phyloP scores from a whole-genome alignment of 2,329 filamentous ascomycete genomes.

The Dryadomyces quercivorus region DNA sequence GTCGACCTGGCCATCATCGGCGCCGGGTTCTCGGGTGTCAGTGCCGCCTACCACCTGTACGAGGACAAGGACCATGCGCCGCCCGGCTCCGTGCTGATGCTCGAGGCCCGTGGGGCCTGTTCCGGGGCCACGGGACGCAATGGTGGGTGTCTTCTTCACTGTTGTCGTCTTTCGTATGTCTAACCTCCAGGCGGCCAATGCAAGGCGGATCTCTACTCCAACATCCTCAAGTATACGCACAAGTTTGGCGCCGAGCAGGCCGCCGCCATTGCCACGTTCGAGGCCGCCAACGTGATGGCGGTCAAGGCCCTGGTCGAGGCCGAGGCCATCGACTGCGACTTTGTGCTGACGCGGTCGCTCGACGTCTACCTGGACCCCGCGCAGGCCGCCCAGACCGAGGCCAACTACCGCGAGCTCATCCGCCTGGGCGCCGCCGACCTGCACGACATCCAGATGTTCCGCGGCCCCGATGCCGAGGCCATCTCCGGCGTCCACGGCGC shows the following conservation, averaged over 20 bases:
- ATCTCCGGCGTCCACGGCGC: slow-evolving; percentile 2
- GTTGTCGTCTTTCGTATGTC: too few relatives aligned
- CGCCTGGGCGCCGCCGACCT: background rate
- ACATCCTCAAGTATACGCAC: background rate
- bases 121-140: slow-evolving; percentile 67
- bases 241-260: background rate
- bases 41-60: slow-evolving; percentile 51
- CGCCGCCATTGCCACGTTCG: slow-evolving; percentile 9
- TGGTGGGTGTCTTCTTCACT: too few relatives aligned
- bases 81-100: slow-evolving; percentile 40
- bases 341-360: slow-evolving; percentile 7
- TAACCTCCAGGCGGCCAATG: slow-evolving; percentile 30
- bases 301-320: slow-evolving; percentile 7
- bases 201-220: slow-evolving; percentile 17
- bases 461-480: background rate
- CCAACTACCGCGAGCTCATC: background rate
- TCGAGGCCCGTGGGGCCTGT: slow-evolving; percentile 68
- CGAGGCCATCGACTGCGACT: slow-evolving; percentile 8
- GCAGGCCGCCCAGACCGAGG: background rate
- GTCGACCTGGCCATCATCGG: slow-evolving; percentile 62
- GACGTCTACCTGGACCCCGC: slow-evolving; percentile 24
- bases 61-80: slow-evolving; percentile 16
- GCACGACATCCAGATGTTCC: background rate
- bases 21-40: slow-evolving; percentile 63
- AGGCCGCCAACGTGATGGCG: slow-evolving; percentile 7